Evolutionary conservation across 2,329 filamentous ascomycete species (phyloP).

Genomic region (Fusarium paranaense): DNA sequence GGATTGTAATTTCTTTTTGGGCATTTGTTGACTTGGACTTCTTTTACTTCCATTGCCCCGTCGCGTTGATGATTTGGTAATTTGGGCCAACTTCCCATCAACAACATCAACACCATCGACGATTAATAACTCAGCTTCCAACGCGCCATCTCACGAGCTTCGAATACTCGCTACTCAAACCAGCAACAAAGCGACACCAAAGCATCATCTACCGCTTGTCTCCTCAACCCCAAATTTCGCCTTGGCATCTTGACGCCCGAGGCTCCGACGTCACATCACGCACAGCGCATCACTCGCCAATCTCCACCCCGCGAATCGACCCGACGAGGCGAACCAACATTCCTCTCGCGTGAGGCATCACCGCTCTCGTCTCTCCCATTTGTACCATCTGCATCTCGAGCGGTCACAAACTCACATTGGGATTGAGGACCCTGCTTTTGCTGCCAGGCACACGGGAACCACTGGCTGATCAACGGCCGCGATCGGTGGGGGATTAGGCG

Average conservation of each 20-base stretch:
- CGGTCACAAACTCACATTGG: constrained; percentile 1
- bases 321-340: constrained; percentile 5
- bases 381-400: constrained; percentile 4
- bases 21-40: constrained; percentile 1
- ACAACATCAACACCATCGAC: not conserved
- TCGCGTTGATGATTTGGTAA: not conserved
- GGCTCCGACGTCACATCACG: constrained; percentile 20
- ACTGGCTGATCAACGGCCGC: constrained; percentile 28
- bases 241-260: constrained; percentile 22
- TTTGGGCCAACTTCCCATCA: not conserved
- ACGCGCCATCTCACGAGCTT: not conserved
- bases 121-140: not conserved
- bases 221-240: not conserved
- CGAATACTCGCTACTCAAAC: not conserved
- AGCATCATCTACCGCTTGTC: not conserved
- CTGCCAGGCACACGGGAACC: constrained; percentile 27
- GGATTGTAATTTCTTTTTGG: not conserved
- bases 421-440: not conserved
- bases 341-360: constrained; percentile 27
- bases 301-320: constrained; percentile 24
- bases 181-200: constrained; percentile 4
- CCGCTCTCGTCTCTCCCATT: constrained; percentile 5
- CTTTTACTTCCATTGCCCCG: constrained; percentile 1
- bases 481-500: constrained; percentile 26
- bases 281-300: constrained; percentile 17